These are phyloP conservation scores for Fonsecaea nubica DNA, from an alignment of 2,329 filamentous ascomycete genomes.

Conservation along the genomic window DNA sequence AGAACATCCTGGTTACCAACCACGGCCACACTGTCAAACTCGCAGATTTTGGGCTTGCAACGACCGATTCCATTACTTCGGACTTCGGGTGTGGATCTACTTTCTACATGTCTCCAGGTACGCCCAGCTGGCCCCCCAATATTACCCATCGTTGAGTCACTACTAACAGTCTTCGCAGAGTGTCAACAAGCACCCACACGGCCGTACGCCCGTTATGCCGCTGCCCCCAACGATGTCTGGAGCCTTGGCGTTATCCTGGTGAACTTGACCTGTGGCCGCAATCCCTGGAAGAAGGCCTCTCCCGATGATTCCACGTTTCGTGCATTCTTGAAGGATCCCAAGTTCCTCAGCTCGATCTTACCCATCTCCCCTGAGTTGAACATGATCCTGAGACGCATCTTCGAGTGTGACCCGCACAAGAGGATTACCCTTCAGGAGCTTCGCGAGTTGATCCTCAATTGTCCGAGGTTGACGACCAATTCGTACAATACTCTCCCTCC, in stretches of 20 bases:
- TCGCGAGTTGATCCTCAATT: slow-evolving; percentile 75
- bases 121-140: slow-evolving; percentile 44
- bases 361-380: slow-evolving; percentile 90
- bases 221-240: slow-evolving; percentile 96
- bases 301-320: slow-evolving; percentile 93
- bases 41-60: slow-evolving; percentile 96
- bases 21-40: slow-evolving; percentile 89
- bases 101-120: slow-evolving; percentile 99
- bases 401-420: slow-evolving; percentile 81
- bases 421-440: slow-evolving; percentile 83
- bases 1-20: slow-evolving; percentile 94
- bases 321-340: slow-evolving; percentile 81
- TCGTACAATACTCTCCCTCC: slow-evolving; percentile 51
- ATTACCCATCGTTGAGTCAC: too few species aligned
- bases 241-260: slow-evolving; percentile 97
- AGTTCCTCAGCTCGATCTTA: slow-evolving; percentile 90
- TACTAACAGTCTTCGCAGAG: slow-evolving; percentile 64
- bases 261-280: slow-evolving; percentile 95
- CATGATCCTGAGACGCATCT: slow-evolving; percentile 83
- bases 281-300: slow-evolving; percentile 98
- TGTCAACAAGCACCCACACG: slow-evolving; percentile 79
- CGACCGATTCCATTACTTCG: slow-evolving; percentile 78
- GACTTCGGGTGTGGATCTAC: slow-evolving; percentile 98
- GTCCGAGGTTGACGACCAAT: slow-evolving; percentile 70
- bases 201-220: slow-evolving; percentile 79